Base-by-base conservation (phyloP, 805 yeast genomes). In the Cyberlindnera xylosilytica region DNA sequence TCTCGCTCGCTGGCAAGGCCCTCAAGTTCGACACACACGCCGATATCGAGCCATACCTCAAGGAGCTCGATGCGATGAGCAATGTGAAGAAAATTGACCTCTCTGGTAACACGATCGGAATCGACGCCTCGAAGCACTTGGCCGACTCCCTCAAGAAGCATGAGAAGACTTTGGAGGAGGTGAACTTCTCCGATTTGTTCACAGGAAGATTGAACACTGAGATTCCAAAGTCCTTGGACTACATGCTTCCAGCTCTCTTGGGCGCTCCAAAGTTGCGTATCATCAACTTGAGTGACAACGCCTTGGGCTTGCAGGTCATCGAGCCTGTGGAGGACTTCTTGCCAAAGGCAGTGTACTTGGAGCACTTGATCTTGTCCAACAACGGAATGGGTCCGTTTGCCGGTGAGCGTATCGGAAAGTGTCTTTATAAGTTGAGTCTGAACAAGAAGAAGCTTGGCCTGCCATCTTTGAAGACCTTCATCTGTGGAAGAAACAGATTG, bases 361-460 rank as follows among this genome's bases (percentile, higher is more conserved):
- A 87, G 64, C 97, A 93, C 61, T 75, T 93, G 63, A 81, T 87
- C 52, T 72, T 93, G 49, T 83, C 97, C 36, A 93, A 93, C 67
- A 93, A 93, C 63, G 99, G 99, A 42, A 83, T 93, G 80, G 99
- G 99, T 27, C 99, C 99, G 20, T 85, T 85, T 62, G 96, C 98
- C 1, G 99, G 99, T 56, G 83, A 91, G 44, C 78, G 96, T 62
- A 86, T 93, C 48, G 99, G 97, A 46, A 79, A 80, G 55, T 87
- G 96, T 4, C 75, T 93, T 36, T 87, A 72, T 66, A 73, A 76
- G 53, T 74, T 91, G 50, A 79, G 93, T 17, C 63, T 62, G 39
- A 82, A 81, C 44, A 89, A 89, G 65, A 62, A 69, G 50, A 63
- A 63, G 37, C 61, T 63, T n/a, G 55, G 60, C 23, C 65, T 67